Conservation (phyloP, 2,329 filamentous ascomycete species). For the Acrodontium crateriforme region DNA sequence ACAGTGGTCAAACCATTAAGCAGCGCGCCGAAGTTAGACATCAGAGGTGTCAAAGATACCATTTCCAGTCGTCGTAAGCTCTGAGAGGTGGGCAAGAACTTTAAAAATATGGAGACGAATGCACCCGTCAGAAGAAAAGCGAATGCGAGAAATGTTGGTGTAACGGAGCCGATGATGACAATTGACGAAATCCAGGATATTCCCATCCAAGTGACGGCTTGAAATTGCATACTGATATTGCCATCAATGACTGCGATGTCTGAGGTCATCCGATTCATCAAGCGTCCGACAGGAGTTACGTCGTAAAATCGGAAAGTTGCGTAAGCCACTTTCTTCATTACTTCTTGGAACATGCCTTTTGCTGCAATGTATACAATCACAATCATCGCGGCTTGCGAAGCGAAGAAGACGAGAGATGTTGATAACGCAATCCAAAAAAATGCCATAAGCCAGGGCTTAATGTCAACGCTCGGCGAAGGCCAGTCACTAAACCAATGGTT, state of each 20-base stretch:
- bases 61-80: constrained; percentile 74
- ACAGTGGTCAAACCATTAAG: constrained; percentile 78
- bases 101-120: constrained; percentile 61
- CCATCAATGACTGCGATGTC: constrained; percentile 85
- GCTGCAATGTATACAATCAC: constrained; percentile 70
- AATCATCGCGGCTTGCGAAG: constrained; percentile 54
- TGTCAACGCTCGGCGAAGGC: constrained; percentile 52
- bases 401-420: constrained; percentile 45
- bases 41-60: constrained; percentile 74
- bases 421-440: constrained; percentile 53
- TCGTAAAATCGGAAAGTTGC: constrained; percentile 87
- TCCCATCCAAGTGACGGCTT: constrained; percentile 53
- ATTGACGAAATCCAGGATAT: constrained; percentile 63
- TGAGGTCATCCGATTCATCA: constrained; percentile 86
- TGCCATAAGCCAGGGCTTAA: constrained; percentile 59
- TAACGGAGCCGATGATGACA: constrained; percentile 64
- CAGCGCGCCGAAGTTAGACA: constrained; percentile 84
- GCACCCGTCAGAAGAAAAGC: constrained; percentile 51
- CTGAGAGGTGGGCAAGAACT: constrained; percentile 71
- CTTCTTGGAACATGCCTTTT: constrained; percentile 57
- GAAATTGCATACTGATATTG: constrained; percentile 63
- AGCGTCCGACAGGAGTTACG: constrained; percentile 69
- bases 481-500: constrained; percentile 39
- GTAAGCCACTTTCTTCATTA: constrained; percentile 59
- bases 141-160: constrained; percentile 62